Conservation (phyloP, 2,329 filamentous ascomycete genomes). For the Colletotrichum scovillei region DNA sequence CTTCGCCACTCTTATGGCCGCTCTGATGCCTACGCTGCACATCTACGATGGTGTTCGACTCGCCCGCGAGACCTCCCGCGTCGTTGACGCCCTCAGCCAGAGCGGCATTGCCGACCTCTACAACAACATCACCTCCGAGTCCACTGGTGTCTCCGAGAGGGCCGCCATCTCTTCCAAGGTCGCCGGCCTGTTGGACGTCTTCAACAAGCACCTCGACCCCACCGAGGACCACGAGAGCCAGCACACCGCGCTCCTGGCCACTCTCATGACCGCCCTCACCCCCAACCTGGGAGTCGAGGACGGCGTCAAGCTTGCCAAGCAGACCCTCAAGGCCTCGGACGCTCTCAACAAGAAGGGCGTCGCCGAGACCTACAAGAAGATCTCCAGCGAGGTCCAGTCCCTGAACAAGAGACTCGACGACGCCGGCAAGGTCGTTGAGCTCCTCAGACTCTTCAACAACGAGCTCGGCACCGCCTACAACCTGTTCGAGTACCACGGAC, state of each 20-base stretch:
- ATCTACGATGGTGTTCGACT: conserved; percentile 89
- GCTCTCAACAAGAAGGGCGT: conserved; percentile 78
- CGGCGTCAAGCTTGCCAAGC: conserved; percentile 83
- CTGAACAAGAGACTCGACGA: conserved; percentile 78
- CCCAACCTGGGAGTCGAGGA: conserved; percentile 91
- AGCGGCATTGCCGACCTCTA: conserved; percentile 76
- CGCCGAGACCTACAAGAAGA: conserved; percentile 74
- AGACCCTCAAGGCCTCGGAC: conserved; percentile 86
- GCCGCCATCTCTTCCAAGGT: conserved; percentile 79
- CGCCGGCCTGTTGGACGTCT: conserved; percentile 75
- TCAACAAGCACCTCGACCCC: conserved; percentile 93
- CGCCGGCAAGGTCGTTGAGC: conserved; percentile 76
- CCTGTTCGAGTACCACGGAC: conserved; percentile 93
- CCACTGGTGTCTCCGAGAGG: conserved; percentile 73
- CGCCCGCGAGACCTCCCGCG: conserved; percentile 82
- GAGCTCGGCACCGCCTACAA: conserved; percentile 95
- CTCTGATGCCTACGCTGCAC: conserved; percentile 84
- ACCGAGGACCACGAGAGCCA: conserved; percentile 92
- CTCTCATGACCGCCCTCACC: conserved; percentile 79
- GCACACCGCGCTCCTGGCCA: conserved; percentile 91
- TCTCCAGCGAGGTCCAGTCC: conserved; percentile 70
- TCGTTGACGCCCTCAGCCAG: conserved; percentile 85
- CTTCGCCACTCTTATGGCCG: conserved; percentile 85
- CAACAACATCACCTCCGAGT: conserved; percentile 71
- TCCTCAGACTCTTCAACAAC: conserved; percentile 83